Evolutionary conservation across 352 stramenopile genomes (phyloP).

Genomic region (Pythium oligandrum): DNA sequence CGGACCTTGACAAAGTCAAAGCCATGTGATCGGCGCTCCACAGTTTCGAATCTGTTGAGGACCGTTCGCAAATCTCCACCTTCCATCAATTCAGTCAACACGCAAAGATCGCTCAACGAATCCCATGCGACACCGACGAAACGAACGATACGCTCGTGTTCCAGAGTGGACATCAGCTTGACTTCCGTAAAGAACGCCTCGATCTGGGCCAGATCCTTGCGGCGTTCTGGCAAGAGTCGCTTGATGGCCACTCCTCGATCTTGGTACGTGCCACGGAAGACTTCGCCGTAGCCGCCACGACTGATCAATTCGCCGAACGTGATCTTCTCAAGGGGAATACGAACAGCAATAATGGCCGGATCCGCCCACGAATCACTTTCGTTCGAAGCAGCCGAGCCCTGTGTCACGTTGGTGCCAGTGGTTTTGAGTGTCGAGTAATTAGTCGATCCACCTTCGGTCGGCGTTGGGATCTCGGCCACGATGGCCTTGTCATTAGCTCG

Average conservation of each 20-base stretch:
- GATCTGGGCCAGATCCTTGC: conserved; percentile 23
- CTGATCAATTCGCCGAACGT: conserved; percentile 16
- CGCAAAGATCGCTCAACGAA: conserved; percentile 35
- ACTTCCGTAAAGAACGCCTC: conserved; percentile 36
- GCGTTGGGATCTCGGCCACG: background rate
- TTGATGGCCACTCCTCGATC: conserved; percentile 31
- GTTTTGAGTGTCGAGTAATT: background rate
- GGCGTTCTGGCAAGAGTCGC: conserved; percentile 20
- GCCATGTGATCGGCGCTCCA: conserved; percentile 22
- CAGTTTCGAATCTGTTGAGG: conserved; percentile 3
- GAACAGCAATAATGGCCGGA: background rate
- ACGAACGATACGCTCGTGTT: conserved; percentile 33
- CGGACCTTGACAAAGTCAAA: conserved; percentile 19
- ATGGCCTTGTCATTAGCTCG: background rate
- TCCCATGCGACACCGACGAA: conserved; percentile 48
- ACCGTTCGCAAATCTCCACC: conserved; percentile 19
- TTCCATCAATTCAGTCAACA: conserved; percentile 38
- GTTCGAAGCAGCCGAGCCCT: background rate
- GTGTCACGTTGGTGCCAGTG: background rate
- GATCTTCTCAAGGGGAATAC: conserved; percentile 1
- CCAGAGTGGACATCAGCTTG: conserved; percentile 29
- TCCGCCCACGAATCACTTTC: conserved; percentile 1
- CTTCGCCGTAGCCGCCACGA: conserved; percentile 34
- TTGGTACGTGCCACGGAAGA: conserved; percentile 31
- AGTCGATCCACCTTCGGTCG: background rate